These are phyloP conservation scores for Sextonia rubra DNA, from an alignment of 164 flowering plant species.

Conservation along the genomic window DNA sequence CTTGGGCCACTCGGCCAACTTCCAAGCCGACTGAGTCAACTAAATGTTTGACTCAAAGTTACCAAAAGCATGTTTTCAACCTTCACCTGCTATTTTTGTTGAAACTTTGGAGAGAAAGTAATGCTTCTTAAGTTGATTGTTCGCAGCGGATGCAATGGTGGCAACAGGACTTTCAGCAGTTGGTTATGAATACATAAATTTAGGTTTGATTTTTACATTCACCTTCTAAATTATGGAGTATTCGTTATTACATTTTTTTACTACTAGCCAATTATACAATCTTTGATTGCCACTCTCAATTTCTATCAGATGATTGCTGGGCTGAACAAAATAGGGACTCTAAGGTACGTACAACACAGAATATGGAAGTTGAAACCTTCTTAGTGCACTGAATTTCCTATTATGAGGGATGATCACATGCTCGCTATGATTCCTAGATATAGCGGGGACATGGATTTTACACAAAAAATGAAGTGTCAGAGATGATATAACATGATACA, in stretches of 20 bases:
- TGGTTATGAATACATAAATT: conserved; percentile 50
- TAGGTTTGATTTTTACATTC: conserved; percentile 33
- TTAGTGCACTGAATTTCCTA: not conserved
- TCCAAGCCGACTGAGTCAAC: not conserved
- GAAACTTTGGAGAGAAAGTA: not conserved
- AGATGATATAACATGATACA: too few relatives aligned
- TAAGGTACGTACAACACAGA: conserved; percentile 24
- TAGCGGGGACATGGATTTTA: too few relatives aligned
- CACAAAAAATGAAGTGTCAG: too few relatives aligned
- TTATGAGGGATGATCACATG: too few relatives aligned
- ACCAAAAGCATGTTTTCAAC: too few relatives aligned
- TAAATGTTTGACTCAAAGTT: not conserved
- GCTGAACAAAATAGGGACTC: conserved; percentile 54
- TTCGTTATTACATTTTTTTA: not conserved
- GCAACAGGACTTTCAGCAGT: conserved; percentile 46
- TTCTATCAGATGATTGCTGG: conserved; percentile 68
- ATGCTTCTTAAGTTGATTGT: not conserved
- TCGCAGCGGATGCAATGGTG: conserved; percentile 60
- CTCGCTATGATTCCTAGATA: too few relatives aligned
- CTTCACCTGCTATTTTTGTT: too few relatives aligned
- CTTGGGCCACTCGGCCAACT: too few relatives aligned
- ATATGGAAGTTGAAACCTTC: not conserved
- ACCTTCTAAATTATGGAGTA: not conserved
- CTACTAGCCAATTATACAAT: not conserved
- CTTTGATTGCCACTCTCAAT: not conserved